phyloP scores from a whole-genome alignment of 2,329 filamentous ascomycete genomes.

The Sporothrix euskadiensis region DNA sequence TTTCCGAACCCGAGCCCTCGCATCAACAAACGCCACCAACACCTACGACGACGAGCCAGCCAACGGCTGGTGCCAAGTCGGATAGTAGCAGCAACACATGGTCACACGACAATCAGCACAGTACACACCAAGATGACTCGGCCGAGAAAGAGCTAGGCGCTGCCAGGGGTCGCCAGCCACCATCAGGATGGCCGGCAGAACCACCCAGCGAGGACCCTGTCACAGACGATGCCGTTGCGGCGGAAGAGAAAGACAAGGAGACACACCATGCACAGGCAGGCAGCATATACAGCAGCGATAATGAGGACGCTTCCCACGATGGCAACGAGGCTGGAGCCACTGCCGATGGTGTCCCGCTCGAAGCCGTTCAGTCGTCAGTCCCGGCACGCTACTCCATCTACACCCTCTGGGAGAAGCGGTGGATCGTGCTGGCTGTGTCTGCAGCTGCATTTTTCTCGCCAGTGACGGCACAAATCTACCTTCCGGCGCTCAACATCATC shows the following conservation, averaged over 20 bases:
- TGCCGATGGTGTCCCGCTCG: neutral
- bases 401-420: slow-evolving; percentile 44
- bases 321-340: neutral
- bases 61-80: neutral
- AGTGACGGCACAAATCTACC: slow-evolving; percentile 54
- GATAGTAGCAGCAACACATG: neutral
- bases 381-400: slow-evolving; percentile 41
- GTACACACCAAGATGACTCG: neutral
- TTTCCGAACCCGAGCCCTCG: neutral
- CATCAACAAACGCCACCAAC: neutral
- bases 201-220: neutral
- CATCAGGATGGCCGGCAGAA: neutral
- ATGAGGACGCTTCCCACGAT: neutral
- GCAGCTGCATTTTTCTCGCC: slow-evolving; percentile 48
- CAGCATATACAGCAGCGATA: neutral
- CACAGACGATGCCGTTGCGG: neutral
- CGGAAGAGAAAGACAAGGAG: neutral
- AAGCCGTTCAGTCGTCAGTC: slow-evolving; percentile 19
- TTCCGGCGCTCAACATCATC: slow-evolving; percentile 54
- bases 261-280: neutral
- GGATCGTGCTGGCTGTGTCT: slow-evolving; percentile 44
- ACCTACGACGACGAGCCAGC: neutral
- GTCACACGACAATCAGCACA: neutral
- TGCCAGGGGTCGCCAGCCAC: neutral
- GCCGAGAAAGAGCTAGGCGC: neutral